Base-by-base conservation (phyloP, 225 moss, liverwort and hornwort genomes). In the Thuidium tamariscinum region DNA sequence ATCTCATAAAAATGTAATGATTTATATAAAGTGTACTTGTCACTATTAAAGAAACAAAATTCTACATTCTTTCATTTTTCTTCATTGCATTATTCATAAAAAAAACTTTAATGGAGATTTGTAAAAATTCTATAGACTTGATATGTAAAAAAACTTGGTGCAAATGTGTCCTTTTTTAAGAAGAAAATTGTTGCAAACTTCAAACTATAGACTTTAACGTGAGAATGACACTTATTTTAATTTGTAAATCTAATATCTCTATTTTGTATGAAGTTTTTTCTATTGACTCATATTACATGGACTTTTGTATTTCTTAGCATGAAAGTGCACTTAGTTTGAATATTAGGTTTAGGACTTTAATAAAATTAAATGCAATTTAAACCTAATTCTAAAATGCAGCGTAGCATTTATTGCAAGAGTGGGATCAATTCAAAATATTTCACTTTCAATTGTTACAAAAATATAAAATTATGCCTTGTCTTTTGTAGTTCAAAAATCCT, bases 361-460 rank as follows among this genome's bases (percentile, higher is more conserved):
- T 2, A n/a, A 20, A 36, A 65, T 10, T 65, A 9, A 19, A n/a
- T 0, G 5, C 10, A n/a, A 65, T 19, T 18, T 19, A 2, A 19
- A 10, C 3, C 10, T n/a, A 65, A 1, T 1, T 65, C n/a, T 19
- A 65, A n/a, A n/a, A 1, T 0, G 8, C 1, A 64, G 5, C 9
- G 9, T n/a, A 65, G 9, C n/a, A n/a, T n/a, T 64, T 64, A 34
- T 64, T 64, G 34, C 17, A 64, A 64, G 34, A 3, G 2, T 1
- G 1, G 8, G 4, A 34, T 64, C 5, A 10, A 34, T 9, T 34
- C 34, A 0, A 34, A 34, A 34, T 17, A 17, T 64, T 8, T 64
- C 7, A 34, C 34, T 64, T 64, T 34, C 9, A 9, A 9, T 64
- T 64, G 2, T 5, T 34, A 65, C 5, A 65, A 19, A n/a, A 65